A percentile compares a stretch with the other conserved stretches of the same genome.
These are phyloP conservation scores for Blastobotrys muscicola DNA, from an alignment of 805 yeast species.

Conservation along the genomic window DNA sequence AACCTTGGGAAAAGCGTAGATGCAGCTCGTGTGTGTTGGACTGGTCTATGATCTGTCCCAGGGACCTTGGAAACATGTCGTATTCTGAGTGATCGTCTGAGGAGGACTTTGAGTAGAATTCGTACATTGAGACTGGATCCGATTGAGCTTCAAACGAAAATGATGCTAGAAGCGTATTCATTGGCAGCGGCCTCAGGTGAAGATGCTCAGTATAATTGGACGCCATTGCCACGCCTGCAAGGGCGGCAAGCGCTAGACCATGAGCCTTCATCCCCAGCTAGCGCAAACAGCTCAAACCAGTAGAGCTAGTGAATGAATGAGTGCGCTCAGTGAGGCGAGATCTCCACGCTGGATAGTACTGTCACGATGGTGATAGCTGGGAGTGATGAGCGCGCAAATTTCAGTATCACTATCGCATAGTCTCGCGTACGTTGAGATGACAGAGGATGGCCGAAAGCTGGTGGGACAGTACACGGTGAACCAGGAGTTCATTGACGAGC, in stretches of 20 bases:
- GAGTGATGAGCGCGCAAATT: too few relatives aligned
- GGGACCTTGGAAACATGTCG: slow-evolving; percentile 58
- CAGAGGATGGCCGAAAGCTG: slow-evolving; percentile 11
- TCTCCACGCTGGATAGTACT: too few relatives aligned
- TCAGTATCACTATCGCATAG: too few relatives aligned
- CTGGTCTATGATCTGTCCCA: slow-evolving; percentile 64
- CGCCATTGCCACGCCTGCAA: too few relatives aligned
- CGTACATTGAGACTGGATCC: slow-evolving; percentile 26
- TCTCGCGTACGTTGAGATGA: too few relatives aligned
- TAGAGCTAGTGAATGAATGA: background rate
- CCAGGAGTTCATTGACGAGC: slow-evolving; percentile 25
- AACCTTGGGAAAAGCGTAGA: slow-evolving; percentile 83
- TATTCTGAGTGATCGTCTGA: slow-evolving; percentile 15
- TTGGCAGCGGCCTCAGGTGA: slow-evolving; percentile 59
- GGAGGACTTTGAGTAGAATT: slow-evolving; percentile 5
- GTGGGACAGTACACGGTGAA: slow-evolving; percentile 36
- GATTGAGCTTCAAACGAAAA: slow-evolving; percentile 63
- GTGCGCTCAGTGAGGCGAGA: too few relatives aligned
- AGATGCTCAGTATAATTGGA: slow-evolving; percentile 49
- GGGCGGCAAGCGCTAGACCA: too few relatives aligned
- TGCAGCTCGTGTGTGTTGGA: slow-evolving; percentile 69
- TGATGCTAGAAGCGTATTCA: slow-evolving; percentile 57
- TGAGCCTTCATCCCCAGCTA: background rate
- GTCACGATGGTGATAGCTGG: too few relatives aligned
- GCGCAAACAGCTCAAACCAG: background rate